Conservation (phyloP, 176 grass and related monocot genomes). For the Oryza punctata region DNA sequence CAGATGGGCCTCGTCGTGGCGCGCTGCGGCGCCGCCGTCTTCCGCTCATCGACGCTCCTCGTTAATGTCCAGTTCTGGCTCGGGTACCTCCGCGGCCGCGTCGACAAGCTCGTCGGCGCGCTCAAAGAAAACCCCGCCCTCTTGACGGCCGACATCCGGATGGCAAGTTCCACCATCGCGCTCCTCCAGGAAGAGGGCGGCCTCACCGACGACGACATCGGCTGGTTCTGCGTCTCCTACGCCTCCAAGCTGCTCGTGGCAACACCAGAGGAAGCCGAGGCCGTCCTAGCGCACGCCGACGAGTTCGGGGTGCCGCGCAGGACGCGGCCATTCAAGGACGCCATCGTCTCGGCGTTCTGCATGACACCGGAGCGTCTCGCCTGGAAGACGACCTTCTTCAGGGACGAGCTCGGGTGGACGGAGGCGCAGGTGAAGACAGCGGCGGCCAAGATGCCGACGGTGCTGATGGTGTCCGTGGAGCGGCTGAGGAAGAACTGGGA, state of each 20-base stretch:
- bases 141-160: constrained; percentile 28
- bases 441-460: constrained; percentile 34
- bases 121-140: constrained; percentile 31
- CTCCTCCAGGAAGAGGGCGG: constrained; percentile 38
- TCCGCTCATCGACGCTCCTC: constrained; percentile 29
- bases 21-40: constrained; percentile 20
- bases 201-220: constrained; percentile 41
- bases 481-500: constrained; percentile 33
- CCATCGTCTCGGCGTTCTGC: constrained; percentile 31
- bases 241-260: constrained; percentile 41
- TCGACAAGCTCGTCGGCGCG: constrained; percentile 37
- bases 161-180: constrained; percentile 32
- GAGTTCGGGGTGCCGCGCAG: constrained; percentile 34
- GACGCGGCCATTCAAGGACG: constrained; percentile 39
- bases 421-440: constrained; percentile 40
- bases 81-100: constrained; percentile 10
- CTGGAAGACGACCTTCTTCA: constrained; percentile 40
- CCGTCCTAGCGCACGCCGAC: constrained; percentile 28
- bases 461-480: constrained; percentile 40
- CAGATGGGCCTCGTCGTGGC: constrained; percentile 31
- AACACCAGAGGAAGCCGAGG: constrained; percentile 12
- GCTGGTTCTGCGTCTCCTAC: constrained; percentile 24
- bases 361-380: constrained; percentile 30
- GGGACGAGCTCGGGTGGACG: constrained; percentile 47
- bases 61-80: constrained; percentile 37